Evolutionary conservation across 306 rosid genomes (phyloP), one percentile per base, ranked within the genome.

Genomic region (Clitoria ternatea): DNA sequence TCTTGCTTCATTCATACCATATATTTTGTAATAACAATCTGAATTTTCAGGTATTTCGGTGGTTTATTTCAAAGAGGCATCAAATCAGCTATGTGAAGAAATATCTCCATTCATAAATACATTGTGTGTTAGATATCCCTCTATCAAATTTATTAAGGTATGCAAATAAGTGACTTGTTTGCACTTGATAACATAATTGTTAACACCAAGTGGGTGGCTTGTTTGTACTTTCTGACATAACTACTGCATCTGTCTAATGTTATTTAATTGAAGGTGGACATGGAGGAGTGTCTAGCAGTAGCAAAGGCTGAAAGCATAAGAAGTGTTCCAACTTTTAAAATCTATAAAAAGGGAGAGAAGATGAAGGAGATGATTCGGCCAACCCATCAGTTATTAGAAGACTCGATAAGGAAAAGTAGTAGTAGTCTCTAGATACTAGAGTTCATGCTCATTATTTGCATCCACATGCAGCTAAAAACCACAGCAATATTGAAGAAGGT

Each of bases 301-400:
- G 90, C 96, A 7, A 91, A 91, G 74, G 78, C 87, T 3, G 92
- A 91, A 76, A 77, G 79, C 89, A 81, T 88, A 73, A 88, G 81
- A 79, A 63, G 57, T 1, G 81, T 90, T 27, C 97, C 97, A 48
- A 80, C 98, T 9, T 88, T 92, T 67, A 90, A 90, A 77, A 83
- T 92, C 14, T 92, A 88, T 81, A 92, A 85, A 83, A 84, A 90
- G 13, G 96, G 96, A 14, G 89, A 79, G 69, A 88, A 82, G 84
- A 57, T 90, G 87, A 88, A 80, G 81, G 98, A 92, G 83, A 82
- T 90, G 91, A 76, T 86, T 60, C 84, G 81, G 8, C 98, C 98
- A 18, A 85, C 71, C 59, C 91, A 85, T 69, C 87, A 82, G 36
- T 70, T 80, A 61, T 77, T 92, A 80, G 98, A 92, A 79, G 96